Evolutionary conservation across 2,329 filamentous ascomycete genomes (phyloP), one percentile per base, ranked within the genome.

Genomic region (Clonostachys sp.): DNA sequence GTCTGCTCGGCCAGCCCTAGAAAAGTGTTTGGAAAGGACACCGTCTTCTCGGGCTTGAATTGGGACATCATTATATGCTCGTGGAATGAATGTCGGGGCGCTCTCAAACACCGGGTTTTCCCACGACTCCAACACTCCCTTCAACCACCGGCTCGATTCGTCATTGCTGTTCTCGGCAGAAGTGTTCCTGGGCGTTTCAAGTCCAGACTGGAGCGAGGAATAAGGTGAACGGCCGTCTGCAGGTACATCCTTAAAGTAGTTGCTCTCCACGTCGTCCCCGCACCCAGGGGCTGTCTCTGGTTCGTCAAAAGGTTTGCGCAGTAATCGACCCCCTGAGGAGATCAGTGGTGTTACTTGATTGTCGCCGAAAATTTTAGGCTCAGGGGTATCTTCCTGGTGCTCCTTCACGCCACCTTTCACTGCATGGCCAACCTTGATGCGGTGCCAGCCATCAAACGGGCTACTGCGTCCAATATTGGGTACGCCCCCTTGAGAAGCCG

Each of bases 71-170:
- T 60, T 58, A 2, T 63, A 55, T 0, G 73, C 47, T 5, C 60
- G 64, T 6, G 75, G 78, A 18, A 84, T 74, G 0, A 61, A 53
- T 2, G 63, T 54, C 46, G 81, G 70, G 1, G 63, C 61, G 5
- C 61, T 58, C n/a, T 75, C 66, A 60, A 95, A 96, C 1, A 89
- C 71, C 0, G 89, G 89, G 50, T 91, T 95, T 9, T 86, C 66
- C 89, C 89, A 95, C 9, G 71, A 72, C 35, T 73, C 62, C 2
- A 90, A 64, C 7, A 92, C 56, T 7, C 74, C 67, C 9, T 74
- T 70, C 4, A 91, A 66, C 86, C 86, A 90, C 36, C 13, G 36
- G 13, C 14, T 14, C 16, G 30, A 30, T 34, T 30, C 12, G 14
- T n/a, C 14, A 10, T 39, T 39, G 36, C 14, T 18, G 36, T n/a